A percentile compares a stretch with the other conserved stretches of the same genome.
phyloP scores from a whole-genome alignment of 2,329 filamentous ascomycete species.

The Calcarisporium arbuscula region DNA sequence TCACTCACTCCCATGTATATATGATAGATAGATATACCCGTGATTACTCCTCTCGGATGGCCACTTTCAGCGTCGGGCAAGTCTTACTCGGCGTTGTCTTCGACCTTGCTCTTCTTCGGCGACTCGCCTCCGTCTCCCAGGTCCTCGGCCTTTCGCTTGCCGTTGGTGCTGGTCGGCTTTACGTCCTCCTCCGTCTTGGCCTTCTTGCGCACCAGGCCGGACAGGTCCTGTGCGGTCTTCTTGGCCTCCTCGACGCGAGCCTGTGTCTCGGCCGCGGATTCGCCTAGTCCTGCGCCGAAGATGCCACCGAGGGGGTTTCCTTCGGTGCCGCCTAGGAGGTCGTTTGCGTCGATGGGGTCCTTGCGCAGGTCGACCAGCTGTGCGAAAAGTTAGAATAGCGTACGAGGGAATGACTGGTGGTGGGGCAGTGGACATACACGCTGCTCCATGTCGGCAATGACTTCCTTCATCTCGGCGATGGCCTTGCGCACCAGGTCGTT shows the following conservation, averaged over 20 bases:
- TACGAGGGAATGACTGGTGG: not conserved
- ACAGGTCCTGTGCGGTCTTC: slow-evolving; percentile 67
- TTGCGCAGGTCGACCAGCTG: slow-evolving; percentile 63
- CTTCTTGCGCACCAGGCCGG: slow-evolving; percentile 67
- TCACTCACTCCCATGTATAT: too few species aligned
- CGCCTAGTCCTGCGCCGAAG: slow-evolving; percentile 57
- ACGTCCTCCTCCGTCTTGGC: slow-evolving; percentile 20
- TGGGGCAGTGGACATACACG: slow-evolving; percentile 43
- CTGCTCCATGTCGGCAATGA: slow-evolving; percentile 73
- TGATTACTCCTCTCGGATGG: not conserved
- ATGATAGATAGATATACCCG: too few species aligned
- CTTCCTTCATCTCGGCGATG: slow-evolving; percentile 69
- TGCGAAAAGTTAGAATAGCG: slow-evolving; percentile 5
- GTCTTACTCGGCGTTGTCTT: slow-evolving; percentile 13
- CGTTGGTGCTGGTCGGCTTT: slow-evolving; percentile 24
- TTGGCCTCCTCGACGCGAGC: slow-evolving; percentile 66
- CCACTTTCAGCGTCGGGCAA: not conserved
- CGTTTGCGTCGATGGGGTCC: slow-evolving; percentile 42
- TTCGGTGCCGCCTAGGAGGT: slow-evolving; percentile 28
- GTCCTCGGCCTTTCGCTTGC: slow-evolving; percentile 29
- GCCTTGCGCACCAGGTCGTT: slow-evolving; percentile 55
- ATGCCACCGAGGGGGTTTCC: slow-evolving; percentile 49
- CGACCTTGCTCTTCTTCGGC: slow-evolving; percentile 30
- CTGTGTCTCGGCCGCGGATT: slow-evolving; percentile 53
- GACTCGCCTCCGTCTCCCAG: slow-evolving; percentile 18